Percentiles rank a stretch among this genome's conserved stretches.
Conservation (phyloP, 441 rosid species). For the Populus trichocarpa region DNA sequence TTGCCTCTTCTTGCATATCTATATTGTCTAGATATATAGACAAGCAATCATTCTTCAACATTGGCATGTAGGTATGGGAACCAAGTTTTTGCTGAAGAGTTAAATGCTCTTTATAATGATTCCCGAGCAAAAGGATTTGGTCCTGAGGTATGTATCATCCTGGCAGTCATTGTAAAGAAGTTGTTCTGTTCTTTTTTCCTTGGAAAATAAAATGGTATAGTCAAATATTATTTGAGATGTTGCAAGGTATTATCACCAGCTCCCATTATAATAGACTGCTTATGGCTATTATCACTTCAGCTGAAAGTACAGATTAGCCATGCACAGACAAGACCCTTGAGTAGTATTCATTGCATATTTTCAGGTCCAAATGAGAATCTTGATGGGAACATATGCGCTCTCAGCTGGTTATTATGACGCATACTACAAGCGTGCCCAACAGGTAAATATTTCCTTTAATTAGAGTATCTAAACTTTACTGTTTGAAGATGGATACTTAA, state of each 20-base stretch:
- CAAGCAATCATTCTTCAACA: background rate
- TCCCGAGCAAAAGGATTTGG: slow-evolving; percentile 93
- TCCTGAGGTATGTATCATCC: slow-evolving; percentile 50
- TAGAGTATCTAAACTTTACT: background rate
- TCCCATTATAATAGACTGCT: background rate
- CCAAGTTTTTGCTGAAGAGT: slow-evolving; percentile 70
- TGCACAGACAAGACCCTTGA: background rate
- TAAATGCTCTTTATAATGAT: slow-evolving; percentile 66
- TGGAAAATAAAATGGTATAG: background rate
- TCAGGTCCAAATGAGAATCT: slow-evolving; percentile 92
- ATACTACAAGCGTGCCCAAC: slow-evolving; percentile 92
- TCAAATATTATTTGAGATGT: background rate
- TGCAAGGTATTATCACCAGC: background rate
- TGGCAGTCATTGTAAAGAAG: background rate
- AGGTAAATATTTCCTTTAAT: slow-evolving; percentile 35
- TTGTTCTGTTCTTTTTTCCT: background rate
- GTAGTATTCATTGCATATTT: slow-evolving; percentile 2
- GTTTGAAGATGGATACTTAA: background rate
- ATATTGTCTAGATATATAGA: background rate
- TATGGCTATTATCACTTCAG: slow-evolving; percentile 5
- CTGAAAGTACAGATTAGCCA: background rate
- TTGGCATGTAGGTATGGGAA: slow-evolving; percentile 65
- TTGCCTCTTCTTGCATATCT: background rate
- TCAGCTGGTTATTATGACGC: slow-evolving; percentile 97
- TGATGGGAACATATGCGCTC: slow-evolving; percentile 96